Evolutionary conservation across 495 filamentous ascomycete genomes (phyloP), one percentile per base, ranked within the genome.

Genomic region (Lophium mytilinum): DNA sequence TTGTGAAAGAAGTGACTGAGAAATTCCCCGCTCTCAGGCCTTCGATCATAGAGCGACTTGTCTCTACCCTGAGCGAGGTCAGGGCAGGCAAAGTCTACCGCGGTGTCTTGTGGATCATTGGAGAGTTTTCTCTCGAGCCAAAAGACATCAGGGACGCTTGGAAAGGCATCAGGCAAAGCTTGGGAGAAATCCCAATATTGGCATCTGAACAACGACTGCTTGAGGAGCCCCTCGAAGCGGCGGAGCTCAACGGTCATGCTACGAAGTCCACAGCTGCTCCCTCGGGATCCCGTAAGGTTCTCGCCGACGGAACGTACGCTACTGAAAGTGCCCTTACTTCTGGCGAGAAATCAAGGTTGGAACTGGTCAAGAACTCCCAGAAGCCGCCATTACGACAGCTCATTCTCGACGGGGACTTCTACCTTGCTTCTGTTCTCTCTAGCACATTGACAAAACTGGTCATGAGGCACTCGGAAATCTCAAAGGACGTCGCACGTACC

Each of bases 1-100:
- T 99, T 61, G 91, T 97, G 46, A 99, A 99, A 72, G 94, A 99
- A 67, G 94, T 99, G 7, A 94, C 96, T 4, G 94, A 99, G 75
- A 95, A 93, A 68, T 99, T 96, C 78, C 92, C 94, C 17, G 82
- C 89, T 55, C 78, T 99, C 48, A 84, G 94, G 41, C 78, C 83
- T 15, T 84, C 88, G 1, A 95, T 99, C 63, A 83, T 97, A 5
- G 81, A 87, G 59, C 84, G 92, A 43, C 76, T 99, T 39, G 93
- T 97, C 12, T 85, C 87, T 0, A 97, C 93, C 21, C 75, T 99
- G 63, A 87, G 83, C 66, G 93, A 97, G 70, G 94, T 97, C 19
- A 84, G 94, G 37, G 90, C 94, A 57, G 94, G 94, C 37, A 99
- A 96, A 75, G 91, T 99, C 48, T 97, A 96, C 65, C 85, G 94